These are phyloP conservation scores for Stachybotrys chlorohalonatus DNA, from an alignment of 2,329 filamentous ascomycete species.

Conservation along the genomic window DNA sequence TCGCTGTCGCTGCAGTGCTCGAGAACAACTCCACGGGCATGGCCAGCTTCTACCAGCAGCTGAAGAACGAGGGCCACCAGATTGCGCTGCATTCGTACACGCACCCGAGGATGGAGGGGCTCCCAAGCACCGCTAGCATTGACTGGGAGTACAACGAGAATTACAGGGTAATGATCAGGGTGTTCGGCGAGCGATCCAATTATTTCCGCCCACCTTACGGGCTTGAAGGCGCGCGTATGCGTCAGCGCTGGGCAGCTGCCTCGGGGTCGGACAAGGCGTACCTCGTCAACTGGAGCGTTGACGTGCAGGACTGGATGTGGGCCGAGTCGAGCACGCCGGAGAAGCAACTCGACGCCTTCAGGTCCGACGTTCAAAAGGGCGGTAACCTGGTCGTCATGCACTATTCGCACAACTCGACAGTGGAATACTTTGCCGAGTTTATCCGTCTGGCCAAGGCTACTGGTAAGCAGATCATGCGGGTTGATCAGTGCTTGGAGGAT, in stretches of 20 bases:
- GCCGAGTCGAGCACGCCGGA: conserved; percentile 51
- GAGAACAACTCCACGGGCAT: conserved; percentile 51
- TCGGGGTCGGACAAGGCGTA: conserved; percentile 41
- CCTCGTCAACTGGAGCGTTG: conserved; percentile 60
- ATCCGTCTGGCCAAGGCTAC: conserved; percentile 55
- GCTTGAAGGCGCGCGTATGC: conserved; percentile 56
- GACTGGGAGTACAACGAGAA: conserved; percentile 55
- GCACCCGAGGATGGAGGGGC: conserved; percentile 57
- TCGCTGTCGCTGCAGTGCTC: conserved; percentile 57
- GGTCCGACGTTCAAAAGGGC: conserved; percentile 51
- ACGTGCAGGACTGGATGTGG: conserved; percentile 66
- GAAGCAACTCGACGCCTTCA: conserved; percentile 58
- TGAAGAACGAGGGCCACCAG: conserved; percentile 55
- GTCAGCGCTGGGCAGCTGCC: conserved; percentile 49
- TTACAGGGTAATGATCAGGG: conserved; percentile 34
- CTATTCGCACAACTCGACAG: conserved; percentile 56
- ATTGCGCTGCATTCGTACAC: conserved; percentile 61
- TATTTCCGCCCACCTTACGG: conserved; percentile 67
- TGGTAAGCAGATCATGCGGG: conserved; percentile 56
- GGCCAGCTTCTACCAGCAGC: conserved; percentile 53
- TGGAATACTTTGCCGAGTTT: conserved; percentile 54
- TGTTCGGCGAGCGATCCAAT: conserved; percentile 24
- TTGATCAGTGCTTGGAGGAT: conserved; percentile 59
- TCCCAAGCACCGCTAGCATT: conserved; percentile 41
- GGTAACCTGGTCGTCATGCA: conserved; percentile 61